Base-by-base conservation (phyloP, 129 eudicot genomes). In the Cynara cardunculus region DNA sequence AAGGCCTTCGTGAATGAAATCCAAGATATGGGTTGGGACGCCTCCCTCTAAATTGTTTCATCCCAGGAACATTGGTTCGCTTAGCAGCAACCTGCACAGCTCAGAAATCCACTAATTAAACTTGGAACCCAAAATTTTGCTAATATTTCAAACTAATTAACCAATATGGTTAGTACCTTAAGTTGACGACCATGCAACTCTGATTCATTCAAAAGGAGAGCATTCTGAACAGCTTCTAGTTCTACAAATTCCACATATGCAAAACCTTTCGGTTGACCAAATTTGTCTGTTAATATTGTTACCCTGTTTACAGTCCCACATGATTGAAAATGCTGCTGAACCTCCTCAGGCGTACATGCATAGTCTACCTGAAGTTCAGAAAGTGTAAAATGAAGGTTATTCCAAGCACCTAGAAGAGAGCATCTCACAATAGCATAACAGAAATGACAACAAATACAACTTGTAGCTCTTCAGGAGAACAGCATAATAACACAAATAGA, bases 301-400 rank as follows among this genome's bases (percentile, higher is more conserved):
- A 93, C 98, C 84, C 98, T 81, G 84, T 93, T 93, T 14, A 93
- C 94, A 18, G 94, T 91, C 39, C 97, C 97, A 82, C 97, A 91
- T 16, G 94, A 86, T 78, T 89, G 97, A 81, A 89, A 90, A 86
- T 93, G 98, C 75, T 93, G 98, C 81, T 93, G 98, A 75, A 93
- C 94, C 78, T 93, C 98, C 82, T 93, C 98, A 44, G 98, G 98
- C 11, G 98, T 93, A 83, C 98, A 93, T 53, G 96, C 96, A 88
- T 93, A 93, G 87, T 93, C 98, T 75, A 93, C 98, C 98, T 93
- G 88, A 78, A 75, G 27, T 82, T 76, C 32, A 37, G 31, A 78
- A 74, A 46, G 25, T 31, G 44, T 27, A 73, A 41, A 65, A 21
- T 0, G 5, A 28, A 79, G 12, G 78, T 71, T 80, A 74, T 32